Evolutionary conservation across 352 stramenopile species (phyloP).

Genomic region (Stramenopiles sp.): DNA sequence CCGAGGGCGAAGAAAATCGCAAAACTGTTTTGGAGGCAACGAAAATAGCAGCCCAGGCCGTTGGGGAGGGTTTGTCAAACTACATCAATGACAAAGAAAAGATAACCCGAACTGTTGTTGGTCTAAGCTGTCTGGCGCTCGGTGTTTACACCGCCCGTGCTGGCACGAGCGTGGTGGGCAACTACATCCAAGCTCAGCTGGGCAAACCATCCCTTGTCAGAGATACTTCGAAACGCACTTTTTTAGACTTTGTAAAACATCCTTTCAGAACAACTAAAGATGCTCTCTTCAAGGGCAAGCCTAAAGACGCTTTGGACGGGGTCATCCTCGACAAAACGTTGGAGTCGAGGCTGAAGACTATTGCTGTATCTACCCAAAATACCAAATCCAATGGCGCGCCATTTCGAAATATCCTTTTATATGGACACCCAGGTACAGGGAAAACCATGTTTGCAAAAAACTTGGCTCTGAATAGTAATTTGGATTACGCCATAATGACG

Average conservation of each 20-base stretch:
- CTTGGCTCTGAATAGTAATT: conserved; percentile 76
- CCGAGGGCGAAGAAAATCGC: conserved; percentile 65
- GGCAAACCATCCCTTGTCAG: conserved; percentile 90
- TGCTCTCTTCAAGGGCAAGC: background rate
- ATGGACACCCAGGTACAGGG: conserved; percentile 89
- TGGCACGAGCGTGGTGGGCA: conserved; percentile 67
- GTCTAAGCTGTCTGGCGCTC: conserved; percentile 71
- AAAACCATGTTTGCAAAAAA: conserved; percentile 97
- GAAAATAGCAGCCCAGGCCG: conserved; percentile 70
- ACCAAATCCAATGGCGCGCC: conserved; percentile 86
- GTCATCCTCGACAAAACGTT: conserved; percentile 1
- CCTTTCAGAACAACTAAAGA: background rate
- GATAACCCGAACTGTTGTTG: conserved; percentile 78
- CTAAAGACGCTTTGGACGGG: background rate
- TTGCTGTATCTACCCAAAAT: background rate
- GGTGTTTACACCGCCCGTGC: conserved; percentile 87
- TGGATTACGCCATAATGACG: conserved; percentile 97
- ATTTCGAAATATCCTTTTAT: conserved; percentile 90
- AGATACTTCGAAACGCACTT: conserved; percentile 75
- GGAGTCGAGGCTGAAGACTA: background rate
- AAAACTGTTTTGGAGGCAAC: conserved; percentile 88
- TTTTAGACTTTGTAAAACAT: conserved; percentile 16
- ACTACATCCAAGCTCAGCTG: conserved; percentile 83
- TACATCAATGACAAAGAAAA: conserved; percentile 86
- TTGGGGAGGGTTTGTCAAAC: conserved; percentile 69